Evolutionary conservation across 768 basidiomycete species (phyloP).

Genomic region (Podaxis mareebaensis): DNA sequence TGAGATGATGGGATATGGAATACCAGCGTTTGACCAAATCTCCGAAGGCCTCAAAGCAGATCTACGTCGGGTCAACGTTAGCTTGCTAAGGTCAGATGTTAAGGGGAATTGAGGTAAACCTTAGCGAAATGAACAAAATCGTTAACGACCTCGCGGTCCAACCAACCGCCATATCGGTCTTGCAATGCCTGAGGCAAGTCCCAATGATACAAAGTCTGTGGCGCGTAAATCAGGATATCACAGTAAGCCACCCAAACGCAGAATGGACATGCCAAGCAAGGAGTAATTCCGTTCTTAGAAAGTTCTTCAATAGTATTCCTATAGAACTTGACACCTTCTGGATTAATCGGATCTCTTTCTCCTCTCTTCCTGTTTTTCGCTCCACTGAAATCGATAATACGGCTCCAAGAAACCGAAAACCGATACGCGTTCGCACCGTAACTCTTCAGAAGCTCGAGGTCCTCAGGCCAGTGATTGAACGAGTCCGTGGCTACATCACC

Average conservation of each 20-base stretch:
- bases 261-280: constrained; percentile 50
- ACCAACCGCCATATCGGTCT: constrained; percentile 75
- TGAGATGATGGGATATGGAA: not conserved
- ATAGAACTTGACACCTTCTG: constrained; percentile 67
- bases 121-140: constrained; percentile 67
- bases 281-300: constrained; percentile 57
- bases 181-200: constrained; percentile 74
- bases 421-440: constrained; percentile 74
- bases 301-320: constrained; percentile 65
- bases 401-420: constrained; percentile 74
- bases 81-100: not conserved
- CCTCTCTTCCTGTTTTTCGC: constrained; percentile 8
- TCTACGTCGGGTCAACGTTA: constrained; percentile 27
- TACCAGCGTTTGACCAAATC: constrained; percentile 75
- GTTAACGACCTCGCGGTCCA: constrained; percentile 61
- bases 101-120: constrained; percentile 25
- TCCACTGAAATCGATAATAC: constrained; percentile 55
- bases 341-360: constrained; percentile 64
- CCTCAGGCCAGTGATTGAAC: constrained; percentile 53
- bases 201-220: constrained; percentile 74
- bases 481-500: constrained; percentile 61
- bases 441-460: constrained; percentile 57
- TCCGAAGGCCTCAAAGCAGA: constrained; percentile 71
- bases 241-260: not conserved
- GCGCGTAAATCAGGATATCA: not conserved